phyloP scores from a whole-genome alignment of 129 eudicot species.

The Cynara cardunculus region DNA sequence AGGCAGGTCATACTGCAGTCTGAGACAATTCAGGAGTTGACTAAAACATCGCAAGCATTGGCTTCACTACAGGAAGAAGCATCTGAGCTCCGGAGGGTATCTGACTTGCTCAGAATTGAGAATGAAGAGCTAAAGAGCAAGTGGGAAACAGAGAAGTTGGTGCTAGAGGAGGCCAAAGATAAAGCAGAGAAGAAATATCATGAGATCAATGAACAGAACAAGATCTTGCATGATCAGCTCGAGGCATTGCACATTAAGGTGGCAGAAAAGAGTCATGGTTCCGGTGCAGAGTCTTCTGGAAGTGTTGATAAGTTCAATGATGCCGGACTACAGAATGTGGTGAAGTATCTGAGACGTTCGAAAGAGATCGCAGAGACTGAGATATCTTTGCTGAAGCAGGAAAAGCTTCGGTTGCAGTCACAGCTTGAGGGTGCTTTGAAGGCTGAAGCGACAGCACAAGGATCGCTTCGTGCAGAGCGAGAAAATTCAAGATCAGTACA shows the following conservation, averaged over 20 bases:
- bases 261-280: constrained; percentile 60
- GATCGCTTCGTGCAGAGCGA: constrained; percentile 61
- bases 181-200: constrained; percentile 61
- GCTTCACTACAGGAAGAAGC: constrained; percentile 60
- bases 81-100: constrained; percentile 54
- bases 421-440: constrained; percentile 83
- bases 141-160: constrained; percentile 69
- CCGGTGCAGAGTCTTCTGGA: constrained; percentile 36
- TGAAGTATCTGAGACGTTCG: constrained; percentile 83
- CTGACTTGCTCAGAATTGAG: constrained; percentile 54
- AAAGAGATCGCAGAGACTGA: constrained; percentile 96
- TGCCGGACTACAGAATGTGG: constrained; percentile 78
- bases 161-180: constrained; percentile 49
- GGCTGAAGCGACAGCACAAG: constrained; percentile 72
- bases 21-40: constrained; percentile 90
- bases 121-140: constrained; percentile 67
- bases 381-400: constrained; percentile 84
- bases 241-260: constrained; percentile 85
- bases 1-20: constrained; percentile 96
- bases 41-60: constrained; percentile 78
- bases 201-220: constrained; percentile 83
- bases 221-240: constrained; percentile 63
- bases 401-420: constrained; percentile 80
- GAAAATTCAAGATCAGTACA: constrained; percentile 55
- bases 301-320: constrained; percentile 36